phyloP scores from a whole-genome alignment of 495 filamentous ascomycete species.

The Penicillium paxilli region DNA sequence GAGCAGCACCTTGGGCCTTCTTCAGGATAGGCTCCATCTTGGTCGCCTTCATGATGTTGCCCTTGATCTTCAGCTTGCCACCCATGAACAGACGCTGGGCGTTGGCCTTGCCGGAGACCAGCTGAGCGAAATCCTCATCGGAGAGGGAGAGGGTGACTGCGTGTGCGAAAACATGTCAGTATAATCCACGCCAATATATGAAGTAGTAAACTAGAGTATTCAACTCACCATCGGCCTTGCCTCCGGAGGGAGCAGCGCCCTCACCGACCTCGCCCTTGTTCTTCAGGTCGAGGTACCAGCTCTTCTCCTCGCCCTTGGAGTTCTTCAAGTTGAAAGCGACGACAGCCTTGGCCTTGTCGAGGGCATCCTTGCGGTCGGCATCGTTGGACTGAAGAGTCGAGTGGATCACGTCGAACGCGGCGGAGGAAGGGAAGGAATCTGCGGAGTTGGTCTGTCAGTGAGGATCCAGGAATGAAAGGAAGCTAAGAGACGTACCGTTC shows the following conservation, averaged over 20 bases:
- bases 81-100: conserved; percentile 95
- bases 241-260: conserved; percentile 63
- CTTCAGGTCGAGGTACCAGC: conserved; percentile 96
- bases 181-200: too few relatives aligned
- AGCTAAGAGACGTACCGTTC: conserved; percentile 55
- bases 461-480: neutral
- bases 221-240: conserved; percentile 77
- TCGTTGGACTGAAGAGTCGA: conserved; percentile 65
- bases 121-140: conserved; percentile 79
- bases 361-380: conserved; percentile 78
- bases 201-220: too few relatives aligned
- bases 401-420: conserved; percentile 87
- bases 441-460: conserved; percentile 14
- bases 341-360: conserved; percentile 83
- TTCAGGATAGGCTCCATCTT: conserved; percentile 93
- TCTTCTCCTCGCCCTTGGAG: conserved; percentile 68
- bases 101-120: conserved; percentile 86
- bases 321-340: conserved; percentile 95
- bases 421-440: conserved; percentile 90
- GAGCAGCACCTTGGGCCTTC: conserved; percentile 83
- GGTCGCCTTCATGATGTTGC: conserved; percentile 98
- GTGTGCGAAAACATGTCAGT: neutral
- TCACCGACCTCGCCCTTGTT: conserved; percentile 79
- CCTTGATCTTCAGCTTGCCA: conserved; percentile 96
- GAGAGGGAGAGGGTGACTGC: conserved; percentile 81